Evolutionary conservation across 352 stramenopile species (phyloP).

Genomic region (Pythium graminicola): DNA sequence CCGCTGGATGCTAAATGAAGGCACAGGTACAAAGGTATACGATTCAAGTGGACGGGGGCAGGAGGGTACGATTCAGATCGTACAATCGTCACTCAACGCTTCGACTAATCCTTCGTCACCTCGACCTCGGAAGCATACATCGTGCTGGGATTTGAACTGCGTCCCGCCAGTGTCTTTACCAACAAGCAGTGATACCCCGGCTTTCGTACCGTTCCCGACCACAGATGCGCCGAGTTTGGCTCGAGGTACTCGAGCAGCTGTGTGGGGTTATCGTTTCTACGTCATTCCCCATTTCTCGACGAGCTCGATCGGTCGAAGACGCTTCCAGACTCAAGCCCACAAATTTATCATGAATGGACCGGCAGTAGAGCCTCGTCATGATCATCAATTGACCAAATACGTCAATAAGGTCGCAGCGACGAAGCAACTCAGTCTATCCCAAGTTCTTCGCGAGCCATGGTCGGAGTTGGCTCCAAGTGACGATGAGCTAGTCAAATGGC

Average conservation of each 20-base stretch:
- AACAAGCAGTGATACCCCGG: background rate
- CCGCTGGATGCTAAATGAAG: conserved; percentile 64
- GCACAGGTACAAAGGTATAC: conserved; percentile 26
- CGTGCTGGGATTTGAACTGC: conserved; percentile 19
- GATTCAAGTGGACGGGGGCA: conserved; percentile 37
- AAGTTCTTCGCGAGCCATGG: conserved; percentile 52
- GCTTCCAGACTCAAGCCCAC: conserved; percentile 34
- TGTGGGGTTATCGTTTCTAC: conserved; percentile 70
- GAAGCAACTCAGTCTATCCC: conserved; percentile 42
- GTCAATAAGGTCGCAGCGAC: conserved; percentile 52
- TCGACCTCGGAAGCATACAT: background rate
- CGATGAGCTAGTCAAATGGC: conserved; percentile 64
- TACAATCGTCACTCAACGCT: background rate
- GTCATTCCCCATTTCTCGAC: conserved; percentile 63
- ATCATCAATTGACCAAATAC: conserved; percentile 69
- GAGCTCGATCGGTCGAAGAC: conserved; percentile 40
- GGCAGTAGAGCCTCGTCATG: conserved; percentile 26
- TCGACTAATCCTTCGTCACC: conserved; percentile 3
- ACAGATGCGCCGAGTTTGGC: background rate
- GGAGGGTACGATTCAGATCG: conserved; percentile 6
- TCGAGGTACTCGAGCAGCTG: background rate
- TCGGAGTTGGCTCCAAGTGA: conserved; percentile 50
- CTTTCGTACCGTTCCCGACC: background rate
- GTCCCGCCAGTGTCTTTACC: conserved; percentile 7
- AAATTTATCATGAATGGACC: conserved; percentile 4